Base-by-base conservation (phyloP, 2,329 filamentous ascomycete species). In the Scopulariopsis brevicaulis region DNA sequence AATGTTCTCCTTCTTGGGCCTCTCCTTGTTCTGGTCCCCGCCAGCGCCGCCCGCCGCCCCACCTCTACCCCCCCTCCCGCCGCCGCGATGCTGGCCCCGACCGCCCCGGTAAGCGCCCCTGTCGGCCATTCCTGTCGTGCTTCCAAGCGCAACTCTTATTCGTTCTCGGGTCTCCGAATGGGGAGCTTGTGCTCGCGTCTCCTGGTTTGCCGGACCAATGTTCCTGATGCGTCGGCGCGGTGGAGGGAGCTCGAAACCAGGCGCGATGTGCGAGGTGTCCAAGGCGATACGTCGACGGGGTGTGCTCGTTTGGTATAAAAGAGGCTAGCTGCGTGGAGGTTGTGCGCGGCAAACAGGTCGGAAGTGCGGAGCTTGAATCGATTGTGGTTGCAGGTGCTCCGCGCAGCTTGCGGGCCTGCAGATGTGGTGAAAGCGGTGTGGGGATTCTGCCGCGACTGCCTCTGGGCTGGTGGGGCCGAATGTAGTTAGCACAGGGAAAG, bases 1-100 rank as follows among this genome's bases (percentile, higher is more conserved):
- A 66, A 99, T 99, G 71, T 96, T 97, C 74, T 99, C 94, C 79
- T 97, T 97, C 84, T 96, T 96, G 61, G 91, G 90, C 66, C 86
- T 83, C 61, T 81, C 70, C 55, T 62, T 63, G 43, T 55, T 56
- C 60, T 79, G 72, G 59, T 75, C 72, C 54, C 72, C 73, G 56
- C 74, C 71, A 46, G 74, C 71, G 55, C 73, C 73, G 46, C 65
- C 65, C 55, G 65, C 69, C n/a, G 66, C 68, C 43, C 68, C 70
- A 57, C 67, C 72, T 59, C 70, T 67, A 40, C 71, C 74, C 59
- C 75, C 80, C 56, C 73, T 71, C 53, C 74, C 68, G 12, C 73
- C 74, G 65, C 77, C 74, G 65, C 77, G 76, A 65, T 77, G 74
- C 64, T 77, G 71, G 64, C 71, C 70, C 53, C 71, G 67, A 48